Conservation (phyloP, 2,329 filamentous ascomycete species). For the Lizonia empirigonia region DNA sequence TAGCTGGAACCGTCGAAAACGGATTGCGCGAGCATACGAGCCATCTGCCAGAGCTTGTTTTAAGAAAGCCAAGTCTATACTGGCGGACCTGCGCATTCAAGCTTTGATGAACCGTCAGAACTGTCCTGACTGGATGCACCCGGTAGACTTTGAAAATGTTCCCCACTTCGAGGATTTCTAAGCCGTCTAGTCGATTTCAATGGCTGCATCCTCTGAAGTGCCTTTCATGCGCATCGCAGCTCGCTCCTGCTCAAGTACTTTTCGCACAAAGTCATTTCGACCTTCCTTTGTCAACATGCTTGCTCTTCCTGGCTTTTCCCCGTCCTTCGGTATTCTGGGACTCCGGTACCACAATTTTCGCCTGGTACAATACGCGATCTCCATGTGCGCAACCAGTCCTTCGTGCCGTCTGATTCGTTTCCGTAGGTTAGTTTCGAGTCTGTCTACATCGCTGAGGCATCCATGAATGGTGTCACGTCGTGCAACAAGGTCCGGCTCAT, state of each 20-base stretch:
- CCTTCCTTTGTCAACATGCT: conserved; percentile 28
- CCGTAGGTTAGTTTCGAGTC: conserved; percentile 11
- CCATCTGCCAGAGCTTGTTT: too few species aligned
- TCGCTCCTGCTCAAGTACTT: conserved; percentile 26
- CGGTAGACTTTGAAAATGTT: too few species aligned
- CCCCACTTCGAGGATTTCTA: too few species aligned
- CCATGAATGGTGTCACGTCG: conserved; percentile 27
- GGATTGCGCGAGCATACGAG: too few species aligned
- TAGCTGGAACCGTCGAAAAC: too few species aligned
- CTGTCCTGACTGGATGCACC: too few species aligned
- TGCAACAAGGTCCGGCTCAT: conserved; percentile 26
- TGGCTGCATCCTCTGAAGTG: conserved; percentile 3
- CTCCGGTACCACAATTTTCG: conserved; percentile 7
- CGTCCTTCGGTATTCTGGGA: neutral
- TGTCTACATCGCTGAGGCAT: conserved; percentile 17
- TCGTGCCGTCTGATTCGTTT: conserved; percentile 26
- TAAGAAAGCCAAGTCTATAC: too few species aligned
- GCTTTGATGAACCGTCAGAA: too few species aligned
- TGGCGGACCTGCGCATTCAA: too few species aligned
- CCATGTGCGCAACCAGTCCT: conserved; percentile 28
- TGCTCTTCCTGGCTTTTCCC: conserved; percentile 1
- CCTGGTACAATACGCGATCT: conserved; percentile 1
- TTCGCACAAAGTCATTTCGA: conserved; percentile 26
- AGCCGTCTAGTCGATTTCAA: conserved; percentile 1
- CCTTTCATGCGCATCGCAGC: conserved; percentile 19